Evolutionary conservation across 257 asterid genomes (phyloP).

Genomic region (Pogostemon cablin): DNA sequence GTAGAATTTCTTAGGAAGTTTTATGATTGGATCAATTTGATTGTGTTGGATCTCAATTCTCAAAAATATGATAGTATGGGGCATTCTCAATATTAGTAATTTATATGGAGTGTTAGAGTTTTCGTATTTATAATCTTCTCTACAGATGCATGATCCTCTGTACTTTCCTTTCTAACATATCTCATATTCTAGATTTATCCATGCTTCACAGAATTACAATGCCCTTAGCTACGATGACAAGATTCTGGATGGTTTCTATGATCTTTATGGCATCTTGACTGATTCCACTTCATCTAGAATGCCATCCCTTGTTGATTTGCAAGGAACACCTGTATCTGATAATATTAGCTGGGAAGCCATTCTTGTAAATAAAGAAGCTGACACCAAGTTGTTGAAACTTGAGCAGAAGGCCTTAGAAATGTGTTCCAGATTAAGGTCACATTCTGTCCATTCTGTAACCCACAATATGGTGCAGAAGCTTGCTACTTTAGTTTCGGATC

Average conservation of each 20-base stretch:
- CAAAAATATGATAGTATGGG: too few species aligned
- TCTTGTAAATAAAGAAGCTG: slow-evolving; percentile 78
- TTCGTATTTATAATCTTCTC: slow-evolving; percentile 24
- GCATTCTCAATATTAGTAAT: too few species aligned
- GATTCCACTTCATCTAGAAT: slow-evolving; percentile 75
- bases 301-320: slow-evolving; percentile 95
- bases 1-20: too few species aligned
- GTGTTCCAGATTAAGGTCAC: slow-evolving; percentile 56
- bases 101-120: background rate
- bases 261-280: slow-evolving; percentile 71
- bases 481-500: slow-evolving; percentile 75
- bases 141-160: slow-evolving; percentile 30
- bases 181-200: slow-evolving; percentile 82
- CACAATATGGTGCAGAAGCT: slow-evolving; percentile 66
- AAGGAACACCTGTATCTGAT: slow-evolving; percentile 71
- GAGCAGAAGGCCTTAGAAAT: slow-evolving; percentile 77
- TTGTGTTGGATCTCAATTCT: too few species aligned
- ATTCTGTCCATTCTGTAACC: slow-evolving; percentile 41
- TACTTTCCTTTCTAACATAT: slow-evolving; percentile 56
- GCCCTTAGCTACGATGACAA: slow-evolving; percentile 96
- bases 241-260: slow-evolving; percentile 94
- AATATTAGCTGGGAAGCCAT: slow-evolving; percentile 86
- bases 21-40: too few species aligned
- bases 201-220: slow-evolving; percentile 93
- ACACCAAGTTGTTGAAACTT: slow-evolving; percentile 74